Conservation (phyloP, 257 asterid genomes). For the Mitragyna speciosa region DNA sequence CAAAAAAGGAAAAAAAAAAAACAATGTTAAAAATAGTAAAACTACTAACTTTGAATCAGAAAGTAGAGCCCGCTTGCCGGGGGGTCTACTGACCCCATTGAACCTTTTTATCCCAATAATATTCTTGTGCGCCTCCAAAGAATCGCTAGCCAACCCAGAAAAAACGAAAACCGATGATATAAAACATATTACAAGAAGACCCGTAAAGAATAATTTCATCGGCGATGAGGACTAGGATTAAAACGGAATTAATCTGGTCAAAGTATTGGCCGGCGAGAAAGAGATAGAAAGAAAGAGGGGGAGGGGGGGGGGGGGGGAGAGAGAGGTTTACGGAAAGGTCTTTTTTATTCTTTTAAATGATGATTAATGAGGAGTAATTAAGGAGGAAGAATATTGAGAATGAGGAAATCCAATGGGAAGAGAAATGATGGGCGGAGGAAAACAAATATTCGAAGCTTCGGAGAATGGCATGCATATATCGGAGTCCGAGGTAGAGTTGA, state of each 20-base stretch:
- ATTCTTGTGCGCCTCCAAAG: conserved; percentile 25
- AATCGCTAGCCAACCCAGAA: conserved; percentile 27
- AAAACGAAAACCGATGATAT: conserved; percentile 19
- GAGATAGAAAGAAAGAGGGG: too few relatives aligned
- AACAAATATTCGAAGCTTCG: conserved; percentile 54
- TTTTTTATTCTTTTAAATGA: not conserved
- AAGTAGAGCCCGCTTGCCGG: conserved; percentile 55
- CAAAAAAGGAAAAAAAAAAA: not conserved
- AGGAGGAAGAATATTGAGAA: conserved; percentile 21
- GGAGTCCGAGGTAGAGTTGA: not conserved
- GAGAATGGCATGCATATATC: not conserved
- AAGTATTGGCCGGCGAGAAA: not conserved
- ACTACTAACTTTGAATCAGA: conserved; percentile 47
- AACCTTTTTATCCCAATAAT: conserved; percentile 20
- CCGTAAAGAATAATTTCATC: conserved; percentile 38
- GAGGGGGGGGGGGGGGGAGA: too few relatives aligned
- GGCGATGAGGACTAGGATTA: not conserved
- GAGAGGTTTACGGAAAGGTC: not conserved
- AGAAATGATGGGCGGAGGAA: conserved; percentile 24
- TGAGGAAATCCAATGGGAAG: conserved; percentile 12
- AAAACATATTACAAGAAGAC: conserved; percentile 21
- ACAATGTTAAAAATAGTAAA: not conserved
- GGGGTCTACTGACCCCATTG: conserved; percentile 32
- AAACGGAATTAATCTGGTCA: not conserved
- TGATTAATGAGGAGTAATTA: not conserved